Evolutionary conservation across 495 filamentous ascomycete genomes (phyloP).

Genomic region (Echria macrotheca): DNA sequence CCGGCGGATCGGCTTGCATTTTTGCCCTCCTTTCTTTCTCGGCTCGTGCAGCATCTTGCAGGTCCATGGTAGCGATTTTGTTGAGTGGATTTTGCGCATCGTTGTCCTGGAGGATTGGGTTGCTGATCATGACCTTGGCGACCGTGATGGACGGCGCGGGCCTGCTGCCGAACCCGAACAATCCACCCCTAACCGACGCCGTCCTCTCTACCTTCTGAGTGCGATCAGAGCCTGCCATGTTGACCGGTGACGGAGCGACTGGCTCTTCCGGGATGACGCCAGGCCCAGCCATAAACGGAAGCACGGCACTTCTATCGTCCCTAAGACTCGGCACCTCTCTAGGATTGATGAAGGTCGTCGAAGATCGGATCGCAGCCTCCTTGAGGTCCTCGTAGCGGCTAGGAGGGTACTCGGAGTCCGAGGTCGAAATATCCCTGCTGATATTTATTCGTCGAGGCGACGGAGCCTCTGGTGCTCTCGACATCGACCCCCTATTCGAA

Average conservation of each 20-base stretch:
- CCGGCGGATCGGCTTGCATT: slow-evolving; percentile 26
- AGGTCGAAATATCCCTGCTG: slow-evolving; percentile 37
- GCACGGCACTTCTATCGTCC: slow-evolving; percentile 16
- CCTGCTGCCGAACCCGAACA: slow-evolving; percentile 25
- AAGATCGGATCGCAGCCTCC: slow-evolving; percentile 30
- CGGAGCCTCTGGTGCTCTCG: slow-evolving; percentile 27
- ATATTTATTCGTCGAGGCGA: slow-evolving; percentile 26
- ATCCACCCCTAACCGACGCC: slow-evolving; percentile 26
- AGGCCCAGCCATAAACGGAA: slow-evolving; percentile 14
- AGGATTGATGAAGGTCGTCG: slow-evolving; percentile 34
- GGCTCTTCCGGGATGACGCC: slow-evolving; percentile 17
- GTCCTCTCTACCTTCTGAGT: slow-evolving; percentile 16
- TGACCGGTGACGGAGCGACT: slow-evolving; percentile 16
- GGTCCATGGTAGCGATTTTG: slow-evolving; percentile 42
- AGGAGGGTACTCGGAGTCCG: slow-evolving; percentile 39
- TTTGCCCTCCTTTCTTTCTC: slow-evolving; percentile 44
- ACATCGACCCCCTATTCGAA: slow-evolving; percentile 10
- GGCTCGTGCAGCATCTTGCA: slow-evolving; percentile 41
- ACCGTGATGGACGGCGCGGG: slow-evolving; percentile 22
- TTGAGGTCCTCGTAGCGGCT: slow-evolving; percentile 44
- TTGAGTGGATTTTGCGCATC: slow-evolving; percentile 34
- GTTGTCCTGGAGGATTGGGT: slow-evolving; percentile 42
- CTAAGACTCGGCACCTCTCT: slow-evolving; percentile 23
- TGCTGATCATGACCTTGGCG: slow-evolving; percentile 42
- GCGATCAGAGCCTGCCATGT: neutral